phyloP scores from a whole-genome alignment of 2,329 filamentous ascomycete genomes.

The Fusarium sulawesiense region DNA sequence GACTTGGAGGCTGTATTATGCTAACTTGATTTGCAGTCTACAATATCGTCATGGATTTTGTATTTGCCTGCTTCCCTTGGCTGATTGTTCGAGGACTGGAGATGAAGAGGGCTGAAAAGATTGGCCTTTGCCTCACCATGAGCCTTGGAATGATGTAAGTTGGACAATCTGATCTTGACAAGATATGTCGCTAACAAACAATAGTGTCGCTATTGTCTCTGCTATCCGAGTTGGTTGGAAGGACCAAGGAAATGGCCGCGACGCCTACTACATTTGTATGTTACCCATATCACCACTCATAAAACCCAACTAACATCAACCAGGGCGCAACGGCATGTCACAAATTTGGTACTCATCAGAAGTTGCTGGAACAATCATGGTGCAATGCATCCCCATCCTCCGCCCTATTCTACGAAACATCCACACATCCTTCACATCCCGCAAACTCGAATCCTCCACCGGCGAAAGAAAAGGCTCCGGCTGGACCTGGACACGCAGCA shows the following conservation, averaged over 20 bases:
- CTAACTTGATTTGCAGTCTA: conserved; percentile 53
- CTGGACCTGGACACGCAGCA: conserved; percentile 40
- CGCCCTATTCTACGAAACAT: conserved; percentile 56
- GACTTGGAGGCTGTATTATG: rapidly evolving
- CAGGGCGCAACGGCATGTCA: conserved; percentile 46
- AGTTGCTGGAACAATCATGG: conserved; percentile 65
- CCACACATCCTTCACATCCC: conserved; percentile 42
- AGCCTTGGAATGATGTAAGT: conserved; percentile 61
- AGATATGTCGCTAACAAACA: not conserved
- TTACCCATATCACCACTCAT: not conserved
- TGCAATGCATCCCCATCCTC: conserved; percentile 64
- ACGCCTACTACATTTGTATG: conserved; percentile 60
- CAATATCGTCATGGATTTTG: conserved; percentile 65
- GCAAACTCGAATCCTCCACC: conserved; percentile 33
- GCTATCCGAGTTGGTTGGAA: conserved; percentile 63
- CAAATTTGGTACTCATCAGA: conserved; percentile 59
- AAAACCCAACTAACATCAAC: not conserved
- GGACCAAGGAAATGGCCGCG: conserved; percentile 58
- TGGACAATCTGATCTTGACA: rapidly evolving
- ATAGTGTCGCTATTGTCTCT: conserved; percentile 59
- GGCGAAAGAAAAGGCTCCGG: conserved; percentile 32
- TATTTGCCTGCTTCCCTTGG: conserved; percentile 63
- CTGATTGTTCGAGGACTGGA: conserved; percentile 60
- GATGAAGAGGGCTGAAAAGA: conserved; percentile 61
- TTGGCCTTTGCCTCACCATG: conserved; percentile 62